A percentile compares a stretch with the other conserved stretches of the same genome.
Evolutionary conservation across 2,329 filamentous ascomycete species (phyloP).

Genomic region (Dactylellina leptospora): DNA sequence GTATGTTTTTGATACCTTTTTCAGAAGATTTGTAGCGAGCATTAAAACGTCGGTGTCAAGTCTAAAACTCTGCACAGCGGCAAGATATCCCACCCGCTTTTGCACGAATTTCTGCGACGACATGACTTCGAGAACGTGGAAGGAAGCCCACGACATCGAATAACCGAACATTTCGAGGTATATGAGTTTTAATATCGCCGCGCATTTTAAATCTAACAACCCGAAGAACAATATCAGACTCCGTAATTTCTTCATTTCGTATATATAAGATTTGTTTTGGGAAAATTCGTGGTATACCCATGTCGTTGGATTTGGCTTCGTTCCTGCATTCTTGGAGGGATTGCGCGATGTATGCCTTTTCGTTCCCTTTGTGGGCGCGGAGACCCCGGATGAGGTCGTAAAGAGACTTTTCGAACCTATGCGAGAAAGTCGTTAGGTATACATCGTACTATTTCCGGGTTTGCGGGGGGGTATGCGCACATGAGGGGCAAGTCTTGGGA

Average conservation of each 20-base stretch:
- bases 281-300: constrained; percentile 68
- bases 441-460: background rate
- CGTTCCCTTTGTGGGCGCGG: constrained; percentile 92
- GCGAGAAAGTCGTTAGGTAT: background rate
- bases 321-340: constrained; percentile 93
- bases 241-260: no score
- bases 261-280: background rate
- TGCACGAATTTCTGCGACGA: constrained; percentile 92
- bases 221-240: background rate
- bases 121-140: constrained; percentile 99
- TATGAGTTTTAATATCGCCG: constrained; percentile 90
- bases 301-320: constrained; percentile 91
- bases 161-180: constrained; percentile 99
- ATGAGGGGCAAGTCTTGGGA: constrained; percentile 51
- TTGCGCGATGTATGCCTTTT: constrained; percentile 93
- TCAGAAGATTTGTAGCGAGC: constrained; percentile 94
- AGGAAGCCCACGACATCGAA: constrained; percentile 99
- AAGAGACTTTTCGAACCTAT: constrained; percentile 97
- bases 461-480: background rate
- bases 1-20: constrained; percentile 73
- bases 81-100: constrained; percentile 93
- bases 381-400: constrained; percentile 98
- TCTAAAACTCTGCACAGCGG: constrained; percentile 93
- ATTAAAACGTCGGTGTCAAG: constrained; percentile 96
- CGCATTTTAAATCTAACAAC: constrained; percentile 84